phyloP scores from a whole-genome alignment of 2,329 filamentous ascomycete species.

The Chalaropsis thielavioides region DNA sequence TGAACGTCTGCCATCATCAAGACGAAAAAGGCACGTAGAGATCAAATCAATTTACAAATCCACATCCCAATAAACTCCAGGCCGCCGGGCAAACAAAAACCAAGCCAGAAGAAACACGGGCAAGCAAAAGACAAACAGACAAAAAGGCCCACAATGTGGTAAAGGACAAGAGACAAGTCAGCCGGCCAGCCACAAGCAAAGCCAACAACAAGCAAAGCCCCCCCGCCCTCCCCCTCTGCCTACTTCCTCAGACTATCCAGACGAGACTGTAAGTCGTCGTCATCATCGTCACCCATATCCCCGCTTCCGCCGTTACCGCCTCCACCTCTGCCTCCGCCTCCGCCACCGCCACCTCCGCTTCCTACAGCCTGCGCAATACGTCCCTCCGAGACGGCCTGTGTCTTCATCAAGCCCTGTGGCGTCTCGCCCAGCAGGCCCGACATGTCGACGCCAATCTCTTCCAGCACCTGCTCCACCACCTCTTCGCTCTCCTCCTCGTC shows the following conservation, averaged over 20 bases:
- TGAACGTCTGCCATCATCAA: too few species aligned
- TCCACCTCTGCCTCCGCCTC: slow-evolving; percentile 18
- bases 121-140: background rate
- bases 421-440: slow-evolving; percentile 69
- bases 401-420: slow-evolving; percentile 50
- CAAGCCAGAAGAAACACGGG: too few species aligned
- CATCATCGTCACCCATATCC: slow-evolving; percentile 49
- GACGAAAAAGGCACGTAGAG: background rate
- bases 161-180: too few species aligned
- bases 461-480: slow-evolving; percentile 87
- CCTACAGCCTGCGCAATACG: slow-evolving; percentile 79
- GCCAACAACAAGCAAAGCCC: background rate
- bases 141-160: background rate
- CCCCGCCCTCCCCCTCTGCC: slow-evolving; percentile 9
- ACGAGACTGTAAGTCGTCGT: slow-evolving; percentile 87
- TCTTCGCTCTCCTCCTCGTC: slow-evolving; percentile 95
- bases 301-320: background rate
- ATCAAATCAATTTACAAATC: too few species aligned
- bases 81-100: too few species aligned
- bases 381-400: slow-evolving; percentile 56
- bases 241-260: slow-evolving; percentile 68
- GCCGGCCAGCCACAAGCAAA: too few species aligned
- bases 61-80: too few species aligned
- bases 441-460: slow-evolving; percentile 91
- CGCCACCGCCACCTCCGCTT: slow-evolving; percentile 26